Conservation (phyloP, 257 asterid species). For the Thymus mandschuricus region DNA sequence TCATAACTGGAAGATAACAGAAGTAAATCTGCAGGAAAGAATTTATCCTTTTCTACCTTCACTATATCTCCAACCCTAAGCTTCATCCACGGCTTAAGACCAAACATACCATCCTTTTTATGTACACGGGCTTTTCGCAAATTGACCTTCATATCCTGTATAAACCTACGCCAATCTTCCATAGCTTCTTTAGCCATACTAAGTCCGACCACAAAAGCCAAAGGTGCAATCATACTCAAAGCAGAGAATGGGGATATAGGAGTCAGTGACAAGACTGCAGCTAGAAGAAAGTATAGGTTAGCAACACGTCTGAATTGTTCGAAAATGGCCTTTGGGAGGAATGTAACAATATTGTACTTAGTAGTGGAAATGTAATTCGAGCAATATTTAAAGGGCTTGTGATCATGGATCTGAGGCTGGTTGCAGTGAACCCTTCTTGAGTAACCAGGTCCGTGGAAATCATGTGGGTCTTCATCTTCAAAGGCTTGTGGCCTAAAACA, state of each 20-base stretch:
- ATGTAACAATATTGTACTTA: slow-evolving; percentile 80
- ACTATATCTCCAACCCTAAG: slow-evolving; percentile 89
- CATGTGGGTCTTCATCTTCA: slow-evolving; percentile 61
- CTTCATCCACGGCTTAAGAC: slow-evolving; percentile 87
- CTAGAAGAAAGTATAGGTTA: slow-evolving; percentile 91
- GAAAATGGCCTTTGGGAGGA: slow-evolving; percentile 90
- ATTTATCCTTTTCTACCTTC: slow-evolving; percentile 88
- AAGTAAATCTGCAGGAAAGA: slow-evolving; percentile 96
- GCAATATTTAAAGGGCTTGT: slow-evolving; percentile 75
- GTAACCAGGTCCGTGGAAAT: slow-evolving; percentile 75
- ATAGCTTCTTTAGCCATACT: slow-evolving; percentile 97
- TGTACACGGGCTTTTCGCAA: slow-evolving; percentile 75
- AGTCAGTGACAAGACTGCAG: slow-evolving; percentile 80
- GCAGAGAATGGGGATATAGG: slow-evolving; percentile 87
- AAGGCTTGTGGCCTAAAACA: slow-evolving; percentile 57
- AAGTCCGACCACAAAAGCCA: slow-evolving; percentile 89
- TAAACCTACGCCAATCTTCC: slow-evolving; percentile 94
- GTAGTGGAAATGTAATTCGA: slow-evolving; percentile 89
- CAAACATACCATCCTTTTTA: slow-evolving; percentile 70
- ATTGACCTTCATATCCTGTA: slow-evolving; percentile 98
- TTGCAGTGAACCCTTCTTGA: slow-evolving; percentile 82
- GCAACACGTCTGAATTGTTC: slow-evolving; percentile 98
- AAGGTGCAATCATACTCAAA: slow-evolving; percentile 92
- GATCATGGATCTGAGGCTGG: slow-evolving; percentile 76
- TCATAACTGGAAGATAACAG: slow-evolving; percentile 91